Percentiles rank a stretch among this genome's conserved stretches.
Conservation (phyloP, 768 basidiomycete genomes). For the Xerocomellus dryophilus region DNA sequence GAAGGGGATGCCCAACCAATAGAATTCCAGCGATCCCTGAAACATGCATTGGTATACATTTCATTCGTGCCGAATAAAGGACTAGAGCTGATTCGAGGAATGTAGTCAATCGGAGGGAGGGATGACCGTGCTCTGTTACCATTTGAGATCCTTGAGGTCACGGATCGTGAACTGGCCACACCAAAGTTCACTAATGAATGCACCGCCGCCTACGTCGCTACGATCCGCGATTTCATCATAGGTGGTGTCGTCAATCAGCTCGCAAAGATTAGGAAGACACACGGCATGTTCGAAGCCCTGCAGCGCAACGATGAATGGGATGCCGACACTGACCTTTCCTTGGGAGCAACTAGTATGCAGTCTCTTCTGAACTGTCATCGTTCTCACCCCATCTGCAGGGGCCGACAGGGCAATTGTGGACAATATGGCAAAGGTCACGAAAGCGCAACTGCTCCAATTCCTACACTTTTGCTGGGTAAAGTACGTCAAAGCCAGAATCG, state of each 20-base stretch:
- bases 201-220: constrained; percentile 63
- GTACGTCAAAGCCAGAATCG: constrained; percentile 94
- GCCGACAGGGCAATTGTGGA: constrained; percentile 76
- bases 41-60: constrained; percentile 63
- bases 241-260: constrained; percentile 64
- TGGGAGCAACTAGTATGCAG: constrained; percentile 67
- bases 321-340: constrained; percentile 66
- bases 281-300: constrained; percentile 82
- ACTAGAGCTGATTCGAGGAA: constrained; percentile 6
- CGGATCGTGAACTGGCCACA: constrained; percentile 57
- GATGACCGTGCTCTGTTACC: constrained; percentile 70
- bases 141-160: constrained; percentile 77
- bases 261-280: constrained; percentile 61
- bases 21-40: constrained; percentile 85
- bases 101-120: constrained; percentile 61
- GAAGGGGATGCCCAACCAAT: constrained; percentile 95
- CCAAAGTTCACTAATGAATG: constrained; percentile 67
- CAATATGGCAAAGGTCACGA: constrained; percentile 87
- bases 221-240: constrained; percentile 67
- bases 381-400: constrained; percentile 35
- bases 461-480: constrained; percentile 85
- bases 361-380: background rate
- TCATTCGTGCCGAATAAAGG: background rate
- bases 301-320: constrained; percentile 76
- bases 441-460: constrained; percentile 74